Base-by-base conservation (phyloP, 306 rosid genomes). In the Prinsepia uniflora region DNA sequence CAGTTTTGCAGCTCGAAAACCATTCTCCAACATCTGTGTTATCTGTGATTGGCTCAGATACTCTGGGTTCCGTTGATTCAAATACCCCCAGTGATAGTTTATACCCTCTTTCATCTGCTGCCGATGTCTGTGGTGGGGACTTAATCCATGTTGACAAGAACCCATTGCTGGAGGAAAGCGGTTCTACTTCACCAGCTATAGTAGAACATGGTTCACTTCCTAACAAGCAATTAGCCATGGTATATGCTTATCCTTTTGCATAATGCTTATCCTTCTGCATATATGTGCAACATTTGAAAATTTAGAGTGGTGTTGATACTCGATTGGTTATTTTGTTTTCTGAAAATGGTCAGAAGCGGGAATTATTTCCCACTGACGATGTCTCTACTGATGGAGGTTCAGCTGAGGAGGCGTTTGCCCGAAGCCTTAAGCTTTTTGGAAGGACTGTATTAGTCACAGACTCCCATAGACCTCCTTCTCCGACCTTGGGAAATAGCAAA, bases 361-460 rank as follows among this genome's bases (percentile, higher is more conserved):
- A 86, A 58, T 71, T 62, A 60, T 73, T 72, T 59, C 74, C 72
- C n/a, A 76, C 72, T 3, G 90, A 77, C 44, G 67, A 59, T 45
- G 76, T 39, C 22, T 63, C 13, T 63, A 70, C 71, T 34, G 76
- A 57, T 73, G 90, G 79, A 2, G 80, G 57, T 56, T 75, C 75
- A 30, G 46, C 81, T 48, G 82, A 75, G 49, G 88, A 86, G 76
- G 75, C 76, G 41, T 77, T 85, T 2, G 8, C 73, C 9, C 78
- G 83, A 13, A 83, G 79, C 71, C 81, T 92, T 52, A 92, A 86
- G 82, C 96, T 92, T 64, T 89, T 92, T 39, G 98, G 98, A 46
- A 77, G 82, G 53, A 89, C 87, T 49, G 77, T 89, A 2, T n/a
- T 83, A 10, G 75, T 92, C 48, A 62, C 79, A 42, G 82, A 86